Evolutionary conservation across 345 rosid species (phyloP).

Genomic region (Acer campestre): DNA sequence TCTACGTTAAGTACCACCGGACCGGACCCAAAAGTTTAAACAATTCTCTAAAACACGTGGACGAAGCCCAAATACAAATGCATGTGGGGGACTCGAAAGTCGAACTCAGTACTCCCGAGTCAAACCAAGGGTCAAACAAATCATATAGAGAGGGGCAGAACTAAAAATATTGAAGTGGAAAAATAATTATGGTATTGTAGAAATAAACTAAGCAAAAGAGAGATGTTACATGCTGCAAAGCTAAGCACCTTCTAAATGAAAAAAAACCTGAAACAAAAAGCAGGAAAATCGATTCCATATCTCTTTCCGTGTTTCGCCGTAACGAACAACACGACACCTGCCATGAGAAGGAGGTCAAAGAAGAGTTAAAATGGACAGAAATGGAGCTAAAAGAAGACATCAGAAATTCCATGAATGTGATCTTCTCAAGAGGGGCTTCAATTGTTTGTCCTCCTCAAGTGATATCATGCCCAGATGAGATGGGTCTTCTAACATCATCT

Average conservation of each 20-base stretch:
- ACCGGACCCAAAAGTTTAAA: too few species aligned
- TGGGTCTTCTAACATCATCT: constrained; percentile 96
- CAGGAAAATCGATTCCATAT: background rate
- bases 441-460: constrained; percentile 84
- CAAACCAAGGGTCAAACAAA: too few species aligned
- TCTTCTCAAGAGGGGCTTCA: constrained; percentile 74
- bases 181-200: background rate
- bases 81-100: too few species aligned
- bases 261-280: constrained; percentile 9
- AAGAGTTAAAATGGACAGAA: constrained; percentile 5
- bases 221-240: background rate
- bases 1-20: too few species aligned
- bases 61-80: too few species aligned
- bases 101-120: too few species aligned
- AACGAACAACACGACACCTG: background rate
- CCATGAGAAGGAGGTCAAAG: background rate
- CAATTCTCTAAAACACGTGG: too few species aligned
- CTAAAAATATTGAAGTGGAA: background rate
- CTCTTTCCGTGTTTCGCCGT: background rate
- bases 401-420: constrained; percentile 72
- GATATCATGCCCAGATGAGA: constrained; percentile 89
- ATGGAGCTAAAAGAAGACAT: constrained; percentile 13
- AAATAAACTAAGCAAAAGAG: background rate
- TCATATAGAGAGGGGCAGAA: background rate
- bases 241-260: background rate